phyloP scores from a whole-genome alignment of 2,329 filamentous ascomycete species.

The Microsporum canis region DNA sequence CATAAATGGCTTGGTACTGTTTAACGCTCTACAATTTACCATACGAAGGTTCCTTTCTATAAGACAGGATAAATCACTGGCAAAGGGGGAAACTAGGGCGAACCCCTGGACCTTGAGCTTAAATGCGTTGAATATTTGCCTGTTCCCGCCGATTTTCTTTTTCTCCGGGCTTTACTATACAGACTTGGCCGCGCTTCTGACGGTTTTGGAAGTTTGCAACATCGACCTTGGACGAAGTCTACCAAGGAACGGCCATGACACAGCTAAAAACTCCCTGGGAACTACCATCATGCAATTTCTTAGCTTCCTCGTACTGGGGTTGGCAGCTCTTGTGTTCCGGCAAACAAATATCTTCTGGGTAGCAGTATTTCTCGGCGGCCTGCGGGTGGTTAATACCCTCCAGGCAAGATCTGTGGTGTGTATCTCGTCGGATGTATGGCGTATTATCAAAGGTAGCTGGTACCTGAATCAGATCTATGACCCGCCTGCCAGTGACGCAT shows the following conservation, averaged over 20 bases:
- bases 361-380: constrained; percentile 39
- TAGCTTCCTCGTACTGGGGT: constrained; percentile 45
- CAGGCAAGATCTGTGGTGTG: constrained; percentile 21
- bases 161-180: constrained; percentile 95
- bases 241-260: constrained; percentile 4
- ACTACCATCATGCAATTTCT: constrained; percentile 18
- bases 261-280: not conserved
- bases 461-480: constrained; percentile 39
- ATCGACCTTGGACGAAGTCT: constrained; percentile 30
- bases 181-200: constrained; percentile 68
- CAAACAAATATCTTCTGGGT: constrained; percentile 99
- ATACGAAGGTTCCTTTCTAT: constrained; percentile 45
- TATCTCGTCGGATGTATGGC: constrained; percentile 21
- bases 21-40: constrained; percentile 34
- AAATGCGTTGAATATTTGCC: constrained; percentile 59
- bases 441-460: constrained; percentile 21
- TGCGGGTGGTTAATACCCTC: constrained; percentile 32
- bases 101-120: constrained; percentile 15
- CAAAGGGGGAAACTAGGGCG: not conserved
- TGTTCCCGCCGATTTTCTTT: constrained; percentile 90
- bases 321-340: constrained; percentile 61
- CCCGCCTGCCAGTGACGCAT: constrained; percentile 38
- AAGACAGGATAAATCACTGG: constrained; percentile 23
- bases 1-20: constrained; percentile 28
- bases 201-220: constrained; percentile 60